Evolutionary conservation across 768 basidiomycete genomes (phyloP).

Genomic region (Sporobolomyces roseus): DNA sequence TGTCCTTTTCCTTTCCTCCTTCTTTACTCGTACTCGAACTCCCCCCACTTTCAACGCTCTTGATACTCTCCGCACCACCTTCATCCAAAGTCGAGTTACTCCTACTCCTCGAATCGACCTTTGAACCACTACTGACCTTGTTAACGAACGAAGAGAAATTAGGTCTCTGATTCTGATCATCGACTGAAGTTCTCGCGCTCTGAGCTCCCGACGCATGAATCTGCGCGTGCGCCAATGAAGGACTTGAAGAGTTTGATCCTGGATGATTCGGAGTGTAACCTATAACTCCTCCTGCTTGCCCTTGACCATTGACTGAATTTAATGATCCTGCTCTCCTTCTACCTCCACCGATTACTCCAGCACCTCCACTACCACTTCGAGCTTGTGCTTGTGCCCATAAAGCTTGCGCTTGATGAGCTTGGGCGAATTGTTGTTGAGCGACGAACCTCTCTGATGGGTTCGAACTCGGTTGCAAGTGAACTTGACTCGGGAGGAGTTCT

Average conservation of each 20-base stretch:
- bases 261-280: not conserved
- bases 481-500: conserved; percentile 2
- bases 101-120: conserved; percentile 1
- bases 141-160: not conserved
- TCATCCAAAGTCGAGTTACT: conserved; percentile 4
- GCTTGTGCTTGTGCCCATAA: conserved; percentile 25
- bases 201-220: conserved; percentile 14
- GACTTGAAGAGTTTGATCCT: conserved; percentile 8
- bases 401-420: conserved; percentile 29
- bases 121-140: too few species aligned
- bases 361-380: not conserved
- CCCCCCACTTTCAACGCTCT: not conserved
- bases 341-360: not conserved
- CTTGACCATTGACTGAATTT: not conserved
- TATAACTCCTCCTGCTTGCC: not conserved
- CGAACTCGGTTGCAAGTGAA: not conserved
- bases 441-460: conserved; percentile 8
- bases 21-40: not conserved
- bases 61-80: conserved; percentile 1
- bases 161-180: not conserved
- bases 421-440: conserved; percentile 35
- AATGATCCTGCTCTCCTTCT: conserved; percentile 7
- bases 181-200: conserved; percentile 7
- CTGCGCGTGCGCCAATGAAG: not conserved
- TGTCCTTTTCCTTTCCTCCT: not conserved